Percentiles rank a stretch among this genome's conserved stretches.
Evolutionary conservation across 2,329 filamentous ascomycete genomes (phyloP).

Genomic region (Teratosphaeria zuluensis): DNA sequence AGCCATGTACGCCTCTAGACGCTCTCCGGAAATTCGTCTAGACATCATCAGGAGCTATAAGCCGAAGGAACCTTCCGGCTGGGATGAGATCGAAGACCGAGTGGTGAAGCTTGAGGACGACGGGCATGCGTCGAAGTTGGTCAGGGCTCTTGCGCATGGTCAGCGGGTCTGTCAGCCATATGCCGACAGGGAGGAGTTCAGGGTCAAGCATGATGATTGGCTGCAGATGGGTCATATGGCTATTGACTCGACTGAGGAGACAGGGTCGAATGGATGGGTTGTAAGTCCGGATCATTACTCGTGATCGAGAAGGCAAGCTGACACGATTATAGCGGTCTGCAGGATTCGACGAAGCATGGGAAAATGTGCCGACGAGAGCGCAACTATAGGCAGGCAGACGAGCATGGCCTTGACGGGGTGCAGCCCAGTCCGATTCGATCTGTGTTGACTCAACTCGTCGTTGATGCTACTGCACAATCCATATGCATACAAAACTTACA

Average conservation of each 20-base stretch:
- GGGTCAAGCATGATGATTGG: conserved; percentile 51
- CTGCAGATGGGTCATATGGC: conserved; percentile 50
- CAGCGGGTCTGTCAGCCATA: conserved; percentile 42
- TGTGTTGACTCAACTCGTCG: too few species aligned
- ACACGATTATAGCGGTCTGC: conserved; percentile 25
- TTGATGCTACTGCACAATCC: too few species aligned
- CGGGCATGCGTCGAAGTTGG: conserved; percentile 70
- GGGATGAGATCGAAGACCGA: conserved; percentile 37
- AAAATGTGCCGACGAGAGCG: conserved; percentile 25
- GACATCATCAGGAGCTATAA: conserved; percentile 53
- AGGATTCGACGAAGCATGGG: conserved; percentile 60
- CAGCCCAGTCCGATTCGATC: too few species aligned
- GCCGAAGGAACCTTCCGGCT: conserved; percentile 36
- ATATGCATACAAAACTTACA: not conserved
- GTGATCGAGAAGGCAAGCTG: not conserved
- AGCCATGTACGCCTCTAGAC: conserved; percentile 61
- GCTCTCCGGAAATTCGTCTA: conserved; percentile 49
- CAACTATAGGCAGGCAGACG: conserved; percentile 8
- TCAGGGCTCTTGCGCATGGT: conserved; percentile 59
- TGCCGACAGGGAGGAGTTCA: conserved; percentile 37
- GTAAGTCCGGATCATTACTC: too few species aligned
- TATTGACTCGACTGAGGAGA: conserved; percentile 50
- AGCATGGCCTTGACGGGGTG: not conserved
- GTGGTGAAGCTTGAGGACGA: conserved; percentile 54
- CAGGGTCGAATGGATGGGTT: conserved; percentile 49